Evolutionary conservation across 1,139 yeast genomes (phyloP), one percentile per base, ranked within the genome.

Genomic region (Taphrina deformans): DNA sequence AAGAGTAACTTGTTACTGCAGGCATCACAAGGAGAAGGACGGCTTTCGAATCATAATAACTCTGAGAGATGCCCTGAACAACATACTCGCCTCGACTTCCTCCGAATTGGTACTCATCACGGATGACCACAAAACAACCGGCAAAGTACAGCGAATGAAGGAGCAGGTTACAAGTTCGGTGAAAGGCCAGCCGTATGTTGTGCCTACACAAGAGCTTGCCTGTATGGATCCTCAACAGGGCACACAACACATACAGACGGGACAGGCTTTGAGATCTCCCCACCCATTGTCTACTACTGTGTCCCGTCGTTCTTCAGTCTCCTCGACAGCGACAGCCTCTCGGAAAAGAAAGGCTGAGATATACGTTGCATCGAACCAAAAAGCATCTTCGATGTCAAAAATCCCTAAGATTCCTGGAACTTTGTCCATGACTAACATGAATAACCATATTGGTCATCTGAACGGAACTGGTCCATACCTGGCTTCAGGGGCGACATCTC

Each of bases 1-100:
- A 14, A 83, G 99, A 77, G 85, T 93, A 52, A 93, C 93, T 9
- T 93, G 99, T 75, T 93, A 93, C 75, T 92, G 97, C 77, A 85
- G 98, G 71, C 99, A 93, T 75, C 98, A 93, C 76, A 85, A 85
- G 70, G 96, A 92, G 69, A 79, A 85, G 31, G 83, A 83, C 62
- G 98, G 98, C 0, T 93, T 91, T 78, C 77, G 55, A 16, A 62
- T 58, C 46, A 82, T 82, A 71, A 79, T 92, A 45, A 78, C 91
- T 53, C 85, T 91, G 70, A 85, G 90, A 68, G 85, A 92, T 74
- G 73, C 79, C 65, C 73, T 78, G 10, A 88, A 86, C 46, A 78
- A 79, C 29, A 80, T 90, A 5, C 82, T 92, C 26, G 97, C 93
- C 12, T 87, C 86, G 72, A 84, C 85, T 45, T 75, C 87, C 7